phyloP scores from a whole-genome alignment of 2,329 filamentous ascomycete species.

The Diaporthe helianthi region DNA sequence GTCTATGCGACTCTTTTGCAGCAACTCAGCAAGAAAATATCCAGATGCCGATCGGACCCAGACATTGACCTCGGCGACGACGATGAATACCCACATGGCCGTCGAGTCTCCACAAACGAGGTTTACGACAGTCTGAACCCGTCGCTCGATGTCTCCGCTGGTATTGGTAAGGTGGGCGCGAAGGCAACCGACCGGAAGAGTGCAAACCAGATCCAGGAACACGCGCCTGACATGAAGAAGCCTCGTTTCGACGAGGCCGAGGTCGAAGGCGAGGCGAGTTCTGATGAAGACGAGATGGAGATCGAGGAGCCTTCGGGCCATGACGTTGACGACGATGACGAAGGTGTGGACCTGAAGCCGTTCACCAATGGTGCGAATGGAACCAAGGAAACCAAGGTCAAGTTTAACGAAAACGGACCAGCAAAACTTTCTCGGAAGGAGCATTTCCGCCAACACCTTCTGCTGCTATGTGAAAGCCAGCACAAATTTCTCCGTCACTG shows the following conservation, averaged over 20 bases:
- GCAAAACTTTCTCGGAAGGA: slow-evolving; percentile 56
- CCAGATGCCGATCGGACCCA: slow-evolving; percentile 69
- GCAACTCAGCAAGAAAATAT: slow-evolving; percentile 71
- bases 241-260: slow-evolving; percentile 39
- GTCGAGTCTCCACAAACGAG: slow-evolving; percentile 60
- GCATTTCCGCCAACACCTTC: slow-evolving; percentile 75
- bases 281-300: slow-evolving; percentile 44
- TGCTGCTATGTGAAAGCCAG: slow-evolving; percentile 73
- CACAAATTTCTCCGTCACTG: slow-evolving; percentile 73
- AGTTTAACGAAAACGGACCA: slow-evolving; percentile 57
- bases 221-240: slow-evolving; percentile 39
- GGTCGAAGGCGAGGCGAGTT: slow-evolving; percentile 44
- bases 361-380: slow-evolving; percentile 38
- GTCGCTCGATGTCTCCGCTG: slow-evolving; percentile 59
- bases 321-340: slow-evolving; percentile 44
- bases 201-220: slow-evolving; percentile 54
- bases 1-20: slow-evolving; percentile 80
- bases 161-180: slow-evolving; percentile 62
- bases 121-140: slow-evolving; percentile 62
- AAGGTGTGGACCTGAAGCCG: slow-evolving; percentile 43
- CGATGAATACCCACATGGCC: slow-evolving; percentile 43
- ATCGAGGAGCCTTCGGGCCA: slow-evolving; percentile 42
- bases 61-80: slow-evolving; percentile 52
- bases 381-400: slow-evolving; percentile 51
- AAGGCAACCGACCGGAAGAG: slow-evolving; percentile 55